Evolutionary conservation across 176 grass and related monocot genomes (phyloP).

Genomic region (Oryza coarctata): DNA sequence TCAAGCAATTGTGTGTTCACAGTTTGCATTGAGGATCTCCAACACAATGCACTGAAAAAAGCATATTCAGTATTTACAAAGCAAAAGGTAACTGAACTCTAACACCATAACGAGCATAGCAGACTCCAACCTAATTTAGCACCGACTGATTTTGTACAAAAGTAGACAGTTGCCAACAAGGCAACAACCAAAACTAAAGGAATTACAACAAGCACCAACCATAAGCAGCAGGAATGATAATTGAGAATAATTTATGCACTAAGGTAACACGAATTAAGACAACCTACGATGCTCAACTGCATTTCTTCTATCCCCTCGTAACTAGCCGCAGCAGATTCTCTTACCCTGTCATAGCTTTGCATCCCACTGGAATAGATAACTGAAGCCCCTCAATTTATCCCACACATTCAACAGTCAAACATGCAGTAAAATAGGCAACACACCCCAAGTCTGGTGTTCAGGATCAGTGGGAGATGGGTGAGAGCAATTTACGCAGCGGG

Average conservation of each 20-base stretch:
- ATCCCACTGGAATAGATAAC: background rate
- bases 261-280: background rate
- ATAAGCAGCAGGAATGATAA: background rate
- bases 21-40: background rate
- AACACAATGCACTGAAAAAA: background rate
- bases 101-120: background rate
- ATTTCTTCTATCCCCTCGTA: conserved; percentile 12
- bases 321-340: background rate
- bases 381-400: background rate
- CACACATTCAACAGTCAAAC: background rate
- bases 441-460: background rate
- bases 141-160: background rate
- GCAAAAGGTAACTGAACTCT: background rate
- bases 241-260: background rate
- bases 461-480: background rate
- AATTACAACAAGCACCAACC: background rate
- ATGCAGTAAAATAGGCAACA: background rate
- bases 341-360: background rate
- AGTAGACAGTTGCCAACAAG: background rate
- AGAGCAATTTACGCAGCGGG: background rate
- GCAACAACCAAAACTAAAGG: background rate
- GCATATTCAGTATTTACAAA: background rate
- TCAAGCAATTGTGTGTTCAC: background rate
- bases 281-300: background rate
- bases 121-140: background rate